Evolutionary conservation across 1,139 yeast species (phyloP).

Genomic region (Chernovozyma aurita): DNA sequence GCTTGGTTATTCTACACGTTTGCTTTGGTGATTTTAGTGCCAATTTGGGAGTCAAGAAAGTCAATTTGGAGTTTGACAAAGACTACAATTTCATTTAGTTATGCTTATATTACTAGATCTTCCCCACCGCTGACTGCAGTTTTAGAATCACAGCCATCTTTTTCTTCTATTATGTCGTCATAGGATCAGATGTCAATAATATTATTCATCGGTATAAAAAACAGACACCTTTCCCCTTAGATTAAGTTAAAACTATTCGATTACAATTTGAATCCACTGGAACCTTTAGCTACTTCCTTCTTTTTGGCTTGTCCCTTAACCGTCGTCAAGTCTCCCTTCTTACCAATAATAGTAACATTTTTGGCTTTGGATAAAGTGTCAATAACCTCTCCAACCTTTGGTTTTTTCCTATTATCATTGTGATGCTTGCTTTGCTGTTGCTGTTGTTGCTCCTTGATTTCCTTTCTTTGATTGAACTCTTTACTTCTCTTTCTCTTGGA

Average conservation of each 20-base stretch:
- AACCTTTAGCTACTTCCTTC: constrained; percentile 15
- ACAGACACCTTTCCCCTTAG: no score
- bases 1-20: constrained; percentile 18
- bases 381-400: constrained; percentile 58
- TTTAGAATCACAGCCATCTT: constrained; percentile 15
- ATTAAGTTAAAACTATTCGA: no score
- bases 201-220: no score
- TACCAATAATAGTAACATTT: constrained; percentile 76
- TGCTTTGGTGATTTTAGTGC: constrained; percentile 14
- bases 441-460: constrained; percentile 20
- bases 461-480: constrained; percentile 38
- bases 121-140: no score
- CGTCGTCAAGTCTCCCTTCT: constrained; percentile 73
- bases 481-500: constrained; percentile 76
- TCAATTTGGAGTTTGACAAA: constrained; percentile 9
- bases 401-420: constrained; percentile 38
- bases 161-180: constrained; percentile 11
- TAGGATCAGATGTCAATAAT: no score
- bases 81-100: background rate
- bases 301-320: constrained; percentile 63
- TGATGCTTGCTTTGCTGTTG: constrained; percentile 7
- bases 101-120: no score
- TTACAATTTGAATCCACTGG: constrained; percentile 22
- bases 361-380: constrained; percentile 71
- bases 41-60: constrained; percentile 14